phyloP scores from a whole-genome alignment of 371 early-diverging fungal species.

The Apophysomyces ossiformis region DNA sequence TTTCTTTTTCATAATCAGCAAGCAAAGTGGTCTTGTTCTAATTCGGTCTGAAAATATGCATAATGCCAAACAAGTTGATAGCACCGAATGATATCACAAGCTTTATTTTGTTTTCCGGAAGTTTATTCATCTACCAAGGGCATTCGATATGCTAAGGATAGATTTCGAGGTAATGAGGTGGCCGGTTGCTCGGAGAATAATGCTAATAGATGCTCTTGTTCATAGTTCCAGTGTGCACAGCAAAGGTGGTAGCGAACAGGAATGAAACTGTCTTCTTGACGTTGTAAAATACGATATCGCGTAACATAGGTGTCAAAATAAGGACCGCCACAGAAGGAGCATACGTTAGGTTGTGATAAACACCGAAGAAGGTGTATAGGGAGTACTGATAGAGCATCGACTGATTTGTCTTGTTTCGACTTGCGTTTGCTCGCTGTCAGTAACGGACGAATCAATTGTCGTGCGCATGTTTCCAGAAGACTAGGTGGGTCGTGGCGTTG shows the following conservation, averaged over 20 bases:
- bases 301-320: slow-evolving; percentile 66
- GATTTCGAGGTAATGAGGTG: slow-evolving; percentile 1
- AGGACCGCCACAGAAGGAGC: slow-evolving; percentile 84
- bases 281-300: slow-evolving; percentile 64
- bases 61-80: no score
- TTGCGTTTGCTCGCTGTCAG: neutral
- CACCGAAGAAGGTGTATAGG: slow-evolving; percentile 30
- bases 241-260: slow-evolving; percentile 29
- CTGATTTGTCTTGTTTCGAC: neutral
- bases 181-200: slow-evolving; percentile 12
- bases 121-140: slow-evolving; percentile 4
- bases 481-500: slow-evolving; percentile 25
- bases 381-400: neutral
- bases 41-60: no score
- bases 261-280: slow-evolving; percentile 29
- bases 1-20: no score
- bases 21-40: no score
- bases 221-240: slow-evolving; percentile 33
- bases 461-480: slow-evolving; percentile 26
- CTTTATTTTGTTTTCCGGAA: no score
- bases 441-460: slow-evolving; percentile 9
- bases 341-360: slow-evolving; percentile 61
- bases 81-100: no score
- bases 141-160: neutral
- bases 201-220: slow-evolving; percentile 25